These are phyloP conservation scores for Fusarium tjaetaba DNA, from an alignment of 2,329 filamentous ascomycete species.

Conservation along the genomic window DNA sequence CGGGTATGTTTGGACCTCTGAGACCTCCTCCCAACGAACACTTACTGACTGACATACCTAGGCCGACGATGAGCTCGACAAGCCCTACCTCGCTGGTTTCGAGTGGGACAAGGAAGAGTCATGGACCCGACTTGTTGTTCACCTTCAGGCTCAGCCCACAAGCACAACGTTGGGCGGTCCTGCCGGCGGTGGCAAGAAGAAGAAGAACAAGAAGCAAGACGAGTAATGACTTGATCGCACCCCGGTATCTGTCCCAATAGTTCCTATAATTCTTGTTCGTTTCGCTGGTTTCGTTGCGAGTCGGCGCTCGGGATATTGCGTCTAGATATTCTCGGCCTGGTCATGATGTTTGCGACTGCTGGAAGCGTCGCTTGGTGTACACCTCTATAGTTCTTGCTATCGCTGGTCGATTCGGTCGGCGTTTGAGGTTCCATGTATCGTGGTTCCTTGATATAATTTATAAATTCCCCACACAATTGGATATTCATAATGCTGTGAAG, in stretches of 20 bases:
- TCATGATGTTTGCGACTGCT: conserved; percentile 42
- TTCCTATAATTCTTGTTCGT: conserved; percentile 52
- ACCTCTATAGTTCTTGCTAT: conserved; percentile 39
- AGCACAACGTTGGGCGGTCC: conserved; percentile 50
- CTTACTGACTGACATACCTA: conserved; percentile 50
- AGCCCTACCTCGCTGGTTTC: conserved; percentile 90
- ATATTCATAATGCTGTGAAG: neutral
- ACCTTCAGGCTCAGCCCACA: conserved; percentile 77
- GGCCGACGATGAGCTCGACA: conserved; percentile 91
- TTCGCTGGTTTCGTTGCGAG: conserved; percentile 53
- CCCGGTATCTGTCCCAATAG: conserved; percentile 54
- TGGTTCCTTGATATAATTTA: conserved; percentile 39
- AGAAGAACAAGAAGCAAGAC: conserved; percentile 72
- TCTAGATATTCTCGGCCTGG: conserved; percentile 54
- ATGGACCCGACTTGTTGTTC: conserved; percentile 87
- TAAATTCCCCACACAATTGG: conserved; percentile 7
- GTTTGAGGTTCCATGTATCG: conserved; percentile 22
- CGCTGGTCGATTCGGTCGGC: conserved; percentile 34
- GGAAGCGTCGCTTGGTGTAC: conserved; percentile 44
- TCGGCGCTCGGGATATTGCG: conserved; percentile 56
- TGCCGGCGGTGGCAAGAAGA: conserved; percentile 72
- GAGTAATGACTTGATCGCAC: conserved; percentile 46
- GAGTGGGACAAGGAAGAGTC: conserved; percentile 96
- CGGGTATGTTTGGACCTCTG: conserved; percentile 67
- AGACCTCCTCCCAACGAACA: neutral